Base-by-base conservation (phyloP, 768 basidiomycete genomes). In the Rhodotorula sphaerocarpa region DNA sequence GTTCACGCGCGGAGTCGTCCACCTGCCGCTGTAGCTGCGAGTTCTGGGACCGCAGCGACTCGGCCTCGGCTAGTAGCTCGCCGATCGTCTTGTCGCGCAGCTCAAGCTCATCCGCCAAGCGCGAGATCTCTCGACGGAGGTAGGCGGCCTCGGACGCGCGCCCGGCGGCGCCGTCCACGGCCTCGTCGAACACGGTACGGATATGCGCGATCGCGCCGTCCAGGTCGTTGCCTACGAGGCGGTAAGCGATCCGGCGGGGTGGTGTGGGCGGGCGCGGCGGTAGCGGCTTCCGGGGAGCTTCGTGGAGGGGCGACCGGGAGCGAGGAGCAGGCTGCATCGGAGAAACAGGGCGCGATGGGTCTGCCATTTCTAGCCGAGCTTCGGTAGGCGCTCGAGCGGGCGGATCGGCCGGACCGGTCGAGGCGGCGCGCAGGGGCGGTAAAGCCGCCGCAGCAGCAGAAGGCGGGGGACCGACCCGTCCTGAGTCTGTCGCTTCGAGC, bases 51-150 rank as follows among this genome's bases (percentile, higher is more conserved):
- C n/a, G n/a, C n/a, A n/a, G n/a, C n/a, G n/a, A n/a, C n/a, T n/a
- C n/a, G n/a, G n/a, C n/a, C n/a, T n/a, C 14, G 5, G 9, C n/a
- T 12, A 11, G 3, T 9, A 7, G 21, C 10, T 31, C 47, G 5
- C 28, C 21, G 46, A 65, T 39, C 30, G 28, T 25, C 46, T 1
- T 4, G 27, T 65, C 48, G 23, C 57, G 28, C 27, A 23, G 20
- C 31, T 55, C 53, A n/a, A 65, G 41, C 30, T 59, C 52, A 0
- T 5, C 15, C 0, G 47, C 43, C 10, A 65, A 43, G 0, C 63
- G 39, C 6, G 18, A 3, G 5, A 59, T 48, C 34, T 65, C 63
- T 16, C 63, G 18, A 9, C 63, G 41, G 7, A 65, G 54, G 54
- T 23, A 59, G 10, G 18, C 25, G 4, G 34, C 10, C 31, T 63